A percentile compares a stretch with the other conserved stretches of the same genome.
phyloP scores from a whole-genome alignment of 352 stramenopile species.

The Globisporangium abappressorium region DNA sequence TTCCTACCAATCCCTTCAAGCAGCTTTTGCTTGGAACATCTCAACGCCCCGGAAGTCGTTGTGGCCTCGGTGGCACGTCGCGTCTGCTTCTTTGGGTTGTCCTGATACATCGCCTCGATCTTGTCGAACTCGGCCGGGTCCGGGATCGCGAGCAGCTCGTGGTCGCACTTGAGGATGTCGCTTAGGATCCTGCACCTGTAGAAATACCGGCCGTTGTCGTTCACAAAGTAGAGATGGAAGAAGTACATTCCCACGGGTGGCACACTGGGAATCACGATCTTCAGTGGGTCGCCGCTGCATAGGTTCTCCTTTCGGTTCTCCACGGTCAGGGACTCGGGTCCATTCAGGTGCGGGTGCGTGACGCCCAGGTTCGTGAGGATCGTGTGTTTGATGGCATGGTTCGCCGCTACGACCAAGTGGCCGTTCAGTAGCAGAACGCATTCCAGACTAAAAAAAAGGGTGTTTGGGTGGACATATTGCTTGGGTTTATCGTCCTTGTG shows the following conservation, averaged over 20 bases:
- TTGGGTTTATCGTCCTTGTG: too few relatives aligned
- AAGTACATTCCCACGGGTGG: conserved; percentile 50
- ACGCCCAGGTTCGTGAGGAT: conserved; percentile 40
- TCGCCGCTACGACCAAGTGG: conserved; percentile 44
- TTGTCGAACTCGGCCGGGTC: neutral
- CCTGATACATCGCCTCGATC: too few relatives aligned
- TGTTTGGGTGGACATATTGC: too few relatives aligned
- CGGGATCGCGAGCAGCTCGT: conserved; percentile 6
- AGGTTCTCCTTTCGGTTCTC: conserved; percentile 24
- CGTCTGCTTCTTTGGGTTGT: too few relatives aligned
- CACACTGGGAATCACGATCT: conserved; percentile 33
- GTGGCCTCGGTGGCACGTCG: too few relatives aligned
- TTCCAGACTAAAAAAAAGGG: too few relatives aligned
- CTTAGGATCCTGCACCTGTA: conserved; percentile 34
- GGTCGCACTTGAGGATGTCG: conserved; percentile 13
- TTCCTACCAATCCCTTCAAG: too few relatives aligned
- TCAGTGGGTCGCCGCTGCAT: conserved; percentile 20
- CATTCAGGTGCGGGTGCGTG: conserved; percentile 35
- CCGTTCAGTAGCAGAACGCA: conserved; percentile 12
- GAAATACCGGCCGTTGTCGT: conserved; percentile 22
- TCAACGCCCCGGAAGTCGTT: too few relatives aligned
- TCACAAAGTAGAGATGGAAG: conserved; percentile 30
- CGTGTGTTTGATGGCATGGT: conserved; percentile 57
- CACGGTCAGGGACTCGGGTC: conserved; percentile 29
- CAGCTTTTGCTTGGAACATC: too few relatives aligned